Percentiles rank a stretch among this genome's conserved stretches.
These are phyloP conservation scores for Colletotrichum orchidophilum DNA, from an alignment of 2,329 filamentous ascomycete genomes.

Conservation along the genomic window DNA sequence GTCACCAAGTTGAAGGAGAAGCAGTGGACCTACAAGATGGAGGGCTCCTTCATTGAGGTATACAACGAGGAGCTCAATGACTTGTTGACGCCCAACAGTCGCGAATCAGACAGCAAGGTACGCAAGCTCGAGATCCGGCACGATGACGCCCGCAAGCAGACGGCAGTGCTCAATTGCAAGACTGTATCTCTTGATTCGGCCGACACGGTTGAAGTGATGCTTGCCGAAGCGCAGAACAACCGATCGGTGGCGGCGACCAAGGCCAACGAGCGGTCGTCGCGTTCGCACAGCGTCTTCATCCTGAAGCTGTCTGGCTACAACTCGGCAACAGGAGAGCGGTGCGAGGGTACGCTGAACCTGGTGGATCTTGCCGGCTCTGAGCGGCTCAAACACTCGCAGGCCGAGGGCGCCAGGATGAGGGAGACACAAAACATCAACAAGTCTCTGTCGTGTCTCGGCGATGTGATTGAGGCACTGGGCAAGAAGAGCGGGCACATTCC, in stretches of 20 bases:
- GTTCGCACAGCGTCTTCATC: constrained; percentile 96
- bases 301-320: constrained; percentile 82
- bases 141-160: constrained; percentile 83
- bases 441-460: constrained; percentile 88
- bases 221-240: constrained; percentile 84
- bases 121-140: constrained; percentile 92
- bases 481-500: constrained; percentile 86
- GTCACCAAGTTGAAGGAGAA: constrained; percentile 86
- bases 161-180: constrained; percentile 81
- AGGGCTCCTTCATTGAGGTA: constrained; percentile 95
- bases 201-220: constrained; percentile 80
- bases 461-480: constrained; percentile 94
- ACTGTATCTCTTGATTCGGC: constrained; percentile 82
- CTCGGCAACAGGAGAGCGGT: constrained; percentile 78
- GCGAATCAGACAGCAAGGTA: constrained; percentile 74
- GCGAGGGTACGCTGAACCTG: constrained; percentile 92
- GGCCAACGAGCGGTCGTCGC: constrained; percentile 92
- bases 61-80: constrained; percentile 99
- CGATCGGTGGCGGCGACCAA: constrained; percentile 96
- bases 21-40: constrained; percentile 94
- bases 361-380: constrained; percentile 96
- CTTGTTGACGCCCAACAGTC: constrained; percentile 68
- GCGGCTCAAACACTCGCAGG: constrained; percentile 85
- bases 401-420: constrained; percentile 85
- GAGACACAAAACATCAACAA: constrained; percentile 99